These are phyloP conservation scores for Colletotrichum caudatum DNA, from an alignment of 2,329 filamentous ascomycete species.

Conservation along the genomic window DNA sequence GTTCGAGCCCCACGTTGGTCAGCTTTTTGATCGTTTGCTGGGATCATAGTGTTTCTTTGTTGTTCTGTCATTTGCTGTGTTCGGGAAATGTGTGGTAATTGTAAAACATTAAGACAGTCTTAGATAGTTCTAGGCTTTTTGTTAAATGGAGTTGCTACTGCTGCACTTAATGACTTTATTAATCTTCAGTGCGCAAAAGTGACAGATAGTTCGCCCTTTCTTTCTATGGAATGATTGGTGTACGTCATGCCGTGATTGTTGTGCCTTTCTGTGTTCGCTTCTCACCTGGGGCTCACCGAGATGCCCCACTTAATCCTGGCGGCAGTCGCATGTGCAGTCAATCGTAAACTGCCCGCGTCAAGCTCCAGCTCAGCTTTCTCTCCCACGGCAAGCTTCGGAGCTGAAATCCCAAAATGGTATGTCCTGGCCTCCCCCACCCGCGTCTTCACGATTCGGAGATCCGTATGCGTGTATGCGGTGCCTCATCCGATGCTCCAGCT, in stretches of 20 bases:
- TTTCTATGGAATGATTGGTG: not conserved
- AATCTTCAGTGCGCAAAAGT: too few relatives aligned
- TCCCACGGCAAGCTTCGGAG: conserved; percentile 37
- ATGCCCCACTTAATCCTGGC: conserved; percentile 22
- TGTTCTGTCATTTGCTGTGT: too few relatives aligned
- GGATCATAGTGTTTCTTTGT: too few relatives aligned
- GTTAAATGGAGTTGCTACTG: not conserved
- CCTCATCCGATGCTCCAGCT: not conserved
- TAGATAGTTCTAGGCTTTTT: not conserved
- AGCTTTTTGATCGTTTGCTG: conserved; percentile 1
- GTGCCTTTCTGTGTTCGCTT: not conserved
- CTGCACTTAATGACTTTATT: not conserved
- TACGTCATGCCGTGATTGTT: conserved; percentile 8
- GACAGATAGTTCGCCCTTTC: not conserved
- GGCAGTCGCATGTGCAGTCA: conserved; percentile 33
- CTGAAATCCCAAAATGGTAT: conserved; percentile 36
- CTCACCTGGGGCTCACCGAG: conserved; percentile 36
- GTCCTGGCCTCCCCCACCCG: not conserved
- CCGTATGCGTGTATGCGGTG: not conserved
- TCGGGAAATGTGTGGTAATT: not conserved
- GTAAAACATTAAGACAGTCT: too few relatives aligned
- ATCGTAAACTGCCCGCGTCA: conserved; percentile 28
- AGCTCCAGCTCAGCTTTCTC: conserved; percentile 35
- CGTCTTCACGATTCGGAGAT: not conserved
- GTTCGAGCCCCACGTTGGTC: conserved; percentile 42